phyloP scores from a whole-genome alignment of 768 basidiomycete species.

The Baorangia bicolor region DNA sequence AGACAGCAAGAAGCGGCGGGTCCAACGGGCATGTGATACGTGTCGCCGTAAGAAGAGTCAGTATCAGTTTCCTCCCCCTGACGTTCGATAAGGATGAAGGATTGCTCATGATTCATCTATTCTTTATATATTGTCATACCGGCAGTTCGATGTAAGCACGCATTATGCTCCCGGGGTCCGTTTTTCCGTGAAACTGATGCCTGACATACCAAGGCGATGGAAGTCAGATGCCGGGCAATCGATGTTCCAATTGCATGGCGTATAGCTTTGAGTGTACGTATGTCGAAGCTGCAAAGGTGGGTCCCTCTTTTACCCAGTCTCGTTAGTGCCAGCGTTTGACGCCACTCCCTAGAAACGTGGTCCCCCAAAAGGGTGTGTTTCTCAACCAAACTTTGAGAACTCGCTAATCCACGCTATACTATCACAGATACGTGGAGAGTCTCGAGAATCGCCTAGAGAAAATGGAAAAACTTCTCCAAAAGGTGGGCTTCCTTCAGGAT shows the following conservation, averaged over 20 bases:
- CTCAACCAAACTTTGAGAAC: background rate
- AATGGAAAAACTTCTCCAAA: constrained; percentile 59
- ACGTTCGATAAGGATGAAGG: background rate
- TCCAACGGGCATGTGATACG: constrained; percentile 79
- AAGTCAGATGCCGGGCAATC: constrained; percentile 51
- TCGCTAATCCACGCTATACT: background rate
- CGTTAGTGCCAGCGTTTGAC: background rate
- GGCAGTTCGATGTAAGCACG: constrained; percentile 27
- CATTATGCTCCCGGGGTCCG: background rate
- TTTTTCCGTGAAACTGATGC: background rate
- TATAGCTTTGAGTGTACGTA: constrained; percentile 55
- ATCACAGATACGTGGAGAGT: constrained; percentile 56
- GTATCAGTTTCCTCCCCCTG: constrained; percentile 19
- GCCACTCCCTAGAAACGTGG: constrained; percentile 38
- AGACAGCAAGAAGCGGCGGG: constrained; percentile 62
- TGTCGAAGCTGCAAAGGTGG: constrained; percentile 53
- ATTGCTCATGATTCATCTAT: constrained; percentile 1
- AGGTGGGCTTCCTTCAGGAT: constrained; percentile 32
- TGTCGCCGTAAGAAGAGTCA: constrained; percentile 83
- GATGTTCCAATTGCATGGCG: constrained; percentile 56
- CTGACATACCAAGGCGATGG: constrained; percentile 51
- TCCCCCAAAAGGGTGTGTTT: constrained; percentile 35
- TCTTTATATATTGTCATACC: background rate
- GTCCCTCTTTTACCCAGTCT: background rate
- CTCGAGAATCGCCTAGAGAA: constrained; percentile 62